Percentiles rank a stretch among this genome's conserved stretches.
phyloP scores from a whole-genome alignment of 2,329 filamentous ascomycete species.

The Zelopaecilomyces penicillatus region DNA sequence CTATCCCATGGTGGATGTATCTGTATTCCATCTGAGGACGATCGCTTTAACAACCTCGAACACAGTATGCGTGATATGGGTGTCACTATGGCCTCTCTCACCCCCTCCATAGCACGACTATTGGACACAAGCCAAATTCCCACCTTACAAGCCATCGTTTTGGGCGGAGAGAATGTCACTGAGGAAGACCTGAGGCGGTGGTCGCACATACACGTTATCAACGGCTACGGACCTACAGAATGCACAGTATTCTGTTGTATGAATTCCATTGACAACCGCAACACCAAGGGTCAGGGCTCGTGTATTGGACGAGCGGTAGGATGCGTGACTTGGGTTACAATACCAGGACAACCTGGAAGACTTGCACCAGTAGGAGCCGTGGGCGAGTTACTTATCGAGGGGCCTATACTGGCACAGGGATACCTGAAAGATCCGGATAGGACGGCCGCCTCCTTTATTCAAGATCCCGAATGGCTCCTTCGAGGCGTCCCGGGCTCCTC shows the following conservation, averaged over 20 bases:
- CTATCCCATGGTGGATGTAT: constrained; percentile 5
- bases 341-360: constrained; percentile 11
- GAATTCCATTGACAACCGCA: not conserved
- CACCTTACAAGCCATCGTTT: constrained; percentile 5
- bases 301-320: constrained; percentile 5
- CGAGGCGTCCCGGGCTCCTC: constrained; percentile 4
- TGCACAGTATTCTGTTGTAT: constrained; percentile 7
- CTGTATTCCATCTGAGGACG: constrained; percentile 8
- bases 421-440: constrained; percentile 7
- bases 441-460: constrained; percentile 14
- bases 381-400: constrained; percentile 21
- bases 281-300: no score
- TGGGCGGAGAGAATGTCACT: constrained; percentile 11
- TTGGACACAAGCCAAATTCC: constrained; percentile 9
- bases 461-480: constrained; percentile 35
- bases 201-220: constrained; percentile 4
- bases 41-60: not conserved
- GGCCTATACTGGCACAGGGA: constrained; percentile 14
- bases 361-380: constrained; percentile 14
- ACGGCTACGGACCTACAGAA: constrained; percentile 17
- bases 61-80: constrained; percentile 10
- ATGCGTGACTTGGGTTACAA: constrained; percentile 16
- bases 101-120: constrained; percentile 6
- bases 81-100: constrained; percentile 6
- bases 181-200: constrained; percentile 4